Percentiles rank a stretch among this genome's conserved stretches.
These are phyloP conservation scores for Quercus lobata DNA, from an alignment of 331 rosid genomes.

Conservation along the genomic window DNA sequence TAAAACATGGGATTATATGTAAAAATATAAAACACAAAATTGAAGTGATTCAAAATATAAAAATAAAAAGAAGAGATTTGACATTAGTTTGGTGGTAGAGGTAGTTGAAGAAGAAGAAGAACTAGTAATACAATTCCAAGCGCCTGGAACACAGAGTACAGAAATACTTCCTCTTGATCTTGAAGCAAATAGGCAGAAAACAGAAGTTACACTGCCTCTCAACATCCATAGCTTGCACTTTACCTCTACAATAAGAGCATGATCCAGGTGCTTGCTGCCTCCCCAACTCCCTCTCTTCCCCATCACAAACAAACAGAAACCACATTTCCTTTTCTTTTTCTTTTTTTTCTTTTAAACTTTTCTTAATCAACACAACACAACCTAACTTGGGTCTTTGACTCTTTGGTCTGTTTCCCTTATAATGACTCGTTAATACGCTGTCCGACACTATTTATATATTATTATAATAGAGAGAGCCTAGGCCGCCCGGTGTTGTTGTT, in stretches of 20 bases:
- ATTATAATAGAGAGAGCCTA: background rate
- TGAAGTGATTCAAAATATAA: background rate
- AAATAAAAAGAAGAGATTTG: background rate
- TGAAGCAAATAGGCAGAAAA: slow-evolving; percentile 77
- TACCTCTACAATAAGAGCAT: slow-evolving; percentile 79
- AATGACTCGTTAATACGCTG: background rate
- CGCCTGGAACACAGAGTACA: slow-evolving; percentile 73
- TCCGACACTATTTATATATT: background rate
- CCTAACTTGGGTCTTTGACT: background rate
- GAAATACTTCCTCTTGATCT: slow-evolving; percentile 72
- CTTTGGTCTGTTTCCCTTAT: background rate
- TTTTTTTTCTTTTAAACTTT: background rate
- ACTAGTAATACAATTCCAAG: slow-evolving; percentile 45
- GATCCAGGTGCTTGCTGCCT: slow-evolving; percentile 77
- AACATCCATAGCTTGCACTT: slow-evolving; percentile 73
- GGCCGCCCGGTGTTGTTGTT: background rate
- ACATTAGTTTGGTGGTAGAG: background rate
- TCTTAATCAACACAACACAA: background rate
- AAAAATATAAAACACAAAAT: background rate
- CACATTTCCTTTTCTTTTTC: slow-evolving; percentile 45
- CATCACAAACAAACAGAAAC: slow-evolving; percentile 44
- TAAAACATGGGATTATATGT: background rate
- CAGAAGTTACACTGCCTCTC: slow-evolving; percentile 61
- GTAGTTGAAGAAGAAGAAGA: background rate
- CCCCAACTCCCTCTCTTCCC: slow-evolving; percentile 62